Conservation (phyloP, 2,329 filamentous ascomycete species). For the Pyricularia pennisetigena region DNA sequence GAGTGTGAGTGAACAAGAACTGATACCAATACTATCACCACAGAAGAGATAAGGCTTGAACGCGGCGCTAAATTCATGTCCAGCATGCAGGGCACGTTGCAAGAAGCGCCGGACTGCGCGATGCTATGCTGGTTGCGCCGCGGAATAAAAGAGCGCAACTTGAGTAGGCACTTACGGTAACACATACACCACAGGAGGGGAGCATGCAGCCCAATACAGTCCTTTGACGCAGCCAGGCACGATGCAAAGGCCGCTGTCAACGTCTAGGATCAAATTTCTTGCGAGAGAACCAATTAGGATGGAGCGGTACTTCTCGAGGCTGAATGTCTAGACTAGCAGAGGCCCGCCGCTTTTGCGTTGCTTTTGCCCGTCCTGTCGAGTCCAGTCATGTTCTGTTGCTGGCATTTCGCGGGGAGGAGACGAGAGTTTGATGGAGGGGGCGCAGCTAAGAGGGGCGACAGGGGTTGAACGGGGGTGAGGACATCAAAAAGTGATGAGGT, state of each 20-base stretch:
- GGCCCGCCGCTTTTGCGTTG: neutral
- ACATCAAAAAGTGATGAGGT: neutral
- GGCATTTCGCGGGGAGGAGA: neutral
- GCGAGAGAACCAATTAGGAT: neutral
- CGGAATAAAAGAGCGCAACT: neutral
- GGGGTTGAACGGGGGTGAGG: neutral
- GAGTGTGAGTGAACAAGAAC: no score
- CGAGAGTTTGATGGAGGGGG: neutral
- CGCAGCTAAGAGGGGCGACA: neutral
- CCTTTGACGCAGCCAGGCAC: neutral
- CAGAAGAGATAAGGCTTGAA: neutral
- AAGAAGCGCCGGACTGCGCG: neutral
- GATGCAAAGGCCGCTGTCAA: neutral
- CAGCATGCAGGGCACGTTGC: neutral
- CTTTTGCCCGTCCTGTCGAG: neutral
- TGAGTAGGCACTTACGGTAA: neutral
- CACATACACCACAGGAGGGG: neutral
- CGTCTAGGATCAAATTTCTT: neutral
- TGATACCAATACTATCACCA: no score
- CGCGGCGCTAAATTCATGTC: neutral
- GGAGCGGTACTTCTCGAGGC: neutral
- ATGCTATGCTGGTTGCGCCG: neutral
- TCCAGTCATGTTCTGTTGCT: neutral
- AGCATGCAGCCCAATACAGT: neutral
- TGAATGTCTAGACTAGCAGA: neutral